phyloP scores from a whole-genome alignment of 441 rosid species.

The Adansonia rubrostipa region DNA sequence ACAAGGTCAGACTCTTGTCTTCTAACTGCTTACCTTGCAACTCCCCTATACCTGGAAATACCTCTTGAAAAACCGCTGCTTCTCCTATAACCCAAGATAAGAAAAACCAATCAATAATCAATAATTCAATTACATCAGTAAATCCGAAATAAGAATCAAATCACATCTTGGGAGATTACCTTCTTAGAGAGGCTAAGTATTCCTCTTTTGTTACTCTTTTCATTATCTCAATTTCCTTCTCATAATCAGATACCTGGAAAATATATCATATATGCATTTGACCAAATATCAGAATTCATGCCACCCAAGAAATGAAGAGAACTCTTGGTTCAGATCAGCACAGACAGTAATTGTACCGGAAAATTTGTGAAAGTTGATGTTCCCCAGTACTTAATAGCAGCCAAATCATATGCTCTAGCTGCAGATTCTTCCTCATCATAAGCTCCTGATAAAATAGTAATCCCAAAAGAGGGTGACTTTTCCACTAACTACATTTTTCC shows the following conservation, averaged over 20 bases:
- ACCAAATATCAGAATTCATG: not conserved
- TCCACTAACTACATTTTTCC: not conserved
- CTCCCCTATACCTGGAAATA: conserved; percentile 69
- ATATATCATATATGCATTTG: not conserved
- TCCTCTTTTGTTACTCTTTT: conserved; percentile 58
- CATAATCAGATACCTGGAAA: conserved; percentile 56
- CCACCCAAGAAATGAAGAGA: not conserved
- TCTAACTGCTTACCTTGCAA: conserved; percentile 52
- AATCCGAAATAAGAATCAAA: not conserved
- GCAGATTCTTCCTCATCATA: conserved; percentile 74
- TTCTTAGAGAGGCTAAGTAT: conserved; percentile 58
- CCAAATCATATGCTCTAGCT: conserved; percentile 69
- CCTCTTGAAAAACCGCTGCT: conserved; percentile 82
- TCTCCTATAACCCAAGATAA: conserved; percentile 38
- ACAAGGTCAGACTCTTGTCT: not conserved
- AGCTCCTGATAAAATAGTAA: conserved; percentile 45
- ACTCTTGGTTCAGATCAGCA: not conserved
- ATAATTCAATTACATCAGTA: not conserved
- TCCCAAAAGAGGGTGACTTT: not conserved
- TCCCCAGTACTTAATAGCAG: conserved; percentile 69
- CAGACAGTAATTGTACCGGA: conserved; percentile 42
- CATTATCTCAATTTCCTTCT: conserved; percentile 57
- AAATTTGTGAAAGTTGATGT: conserved; percentile 64
- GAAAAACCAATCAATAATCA: not conserved
- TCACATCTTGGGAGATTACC: conserved; percentile 34